Conservation (phyloP, 441 rosid genomes). For the Raphanus hybrid region DNA sequence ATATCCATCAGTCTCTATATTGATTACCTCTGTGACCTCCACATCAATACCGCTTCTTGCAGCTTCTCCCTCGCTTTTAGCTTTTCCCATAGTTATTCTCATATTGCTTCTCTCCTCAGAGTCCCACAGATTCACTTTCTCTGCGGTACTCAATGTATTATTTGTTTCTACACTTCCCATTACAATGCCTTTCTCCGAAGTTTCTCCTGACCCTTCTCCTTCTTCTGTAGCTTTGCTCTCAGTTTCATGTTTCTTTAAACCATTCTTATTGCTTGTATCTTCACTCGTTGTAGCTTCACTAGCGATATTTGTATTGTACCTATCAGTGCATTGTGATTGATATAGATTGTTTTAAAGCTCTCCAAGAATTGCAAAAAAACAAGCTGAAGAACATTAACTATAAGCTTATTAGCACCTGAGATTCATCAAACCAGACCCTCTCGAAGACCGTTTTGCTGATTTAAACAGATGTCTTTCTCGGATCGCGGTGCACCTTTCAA, state of each 20-base stretch:
- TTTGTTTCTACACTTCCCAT: slow-evolving; percentile 6
- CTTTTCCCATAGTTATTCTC: neutral
- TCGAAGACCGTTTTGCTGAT: slow-evolving; percentile 24
- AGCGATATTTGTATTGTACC: too few species aligned
- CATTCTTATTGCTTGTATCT: slow-evolving; percentile 36
- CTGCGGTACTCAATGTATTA: slow-evolving; percentile 3
- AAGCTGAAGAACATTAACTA: too few species aligned
- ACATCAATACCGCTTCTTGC: slow-evolving; percentile 4
- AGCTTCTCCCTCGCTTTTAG: neutral
- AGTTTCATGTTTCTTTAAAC: neutral
- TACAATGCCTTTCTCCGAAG: neutral
- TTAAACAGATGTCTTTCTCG: slow-evolving; percentile 46
- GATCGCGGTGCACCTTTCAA: slow-evolving; percentile 53
- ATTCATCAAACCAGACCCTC: slow-evolving; percentile 31
- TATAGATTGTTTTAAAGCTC: too few species aligned
- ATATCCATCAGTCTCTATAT: slow-evolving; percentile 19
- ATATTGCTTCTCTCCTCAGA: neutral
- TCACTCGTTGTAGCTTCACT: slow-evolving; percentile 13
- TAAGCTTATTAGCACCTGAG: slow-evolving; percentile 22
- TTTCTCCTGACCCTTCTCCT: neutral
- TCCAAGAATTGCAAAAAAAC: too few species aligned
- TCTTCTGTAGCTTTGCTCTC: slow-evolving; percentile 13
- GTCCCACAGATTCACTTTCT: slow-evolving; percentile 26
- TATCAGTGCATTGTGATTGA: too few species aligned
- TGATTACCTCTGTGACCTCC: slow-evolving; percentile 11